Evolutionary conservation across 2,329 filamentous ascomycete genomes (phyloP).

Genomic region (Clarireedia paspali): DNA sequence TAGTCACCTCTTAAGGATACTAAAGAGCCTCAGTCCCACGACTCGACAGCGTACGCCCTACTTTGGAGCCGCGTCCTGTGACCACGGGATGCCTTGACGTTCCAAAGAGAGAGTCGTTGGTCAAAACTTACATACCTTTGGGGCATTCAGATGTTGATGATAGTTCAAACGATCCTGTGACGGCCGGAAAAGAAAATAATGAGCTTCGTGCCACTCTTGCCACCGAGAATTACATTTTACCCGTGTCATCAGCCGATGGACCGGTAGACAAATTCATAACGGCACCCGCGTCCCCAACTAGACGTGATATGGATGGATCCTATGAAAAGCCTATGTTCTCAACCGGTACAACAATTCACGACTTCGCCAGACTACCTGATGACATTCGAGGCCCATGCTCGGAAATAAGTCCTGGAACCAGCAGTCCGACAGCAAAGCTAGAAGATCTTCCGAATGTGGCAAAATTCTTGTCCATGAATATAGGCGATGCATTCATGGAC

Average conservation of each 20-base stretch:
- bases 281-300: slow-evolving; percentile 3
- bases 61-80: neutral
- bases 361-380: neutral
- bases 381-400: slow-evolving; percentile 2
- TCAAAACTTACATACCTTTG: neutral
- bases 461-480: slow-evolving; percentile 2
- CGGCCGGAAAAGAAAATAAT: neutral
- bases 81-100: neutral
- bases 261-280: neutral
- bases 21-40: no score
- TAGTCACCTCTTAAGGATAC: neutral
- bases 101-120: neutral
- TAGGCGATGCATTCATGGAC: neutral
- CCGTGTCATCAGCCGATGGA: neutral
- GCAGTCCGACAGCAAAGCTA: neutral
- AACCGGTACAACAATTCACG: neutral
- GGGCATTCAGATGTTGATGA: neutral
- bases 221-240: neutral
- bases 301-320: slow-evolving; percentile 1
- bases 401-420: slow-evolving; percentile 6
- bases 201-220: neutral
- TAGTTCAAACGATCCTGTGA: neutral
- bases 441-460: neutral
- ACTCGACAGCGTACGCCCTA: neutral
- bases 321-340: slow-evolving; percentile 1